A percentile compares a stretch with the other conserved stretches of the same genome.
phyloP scores from a whole-genome alignment of 208 protist genomes.

The Trypanosomatidae sp. region DNA sequence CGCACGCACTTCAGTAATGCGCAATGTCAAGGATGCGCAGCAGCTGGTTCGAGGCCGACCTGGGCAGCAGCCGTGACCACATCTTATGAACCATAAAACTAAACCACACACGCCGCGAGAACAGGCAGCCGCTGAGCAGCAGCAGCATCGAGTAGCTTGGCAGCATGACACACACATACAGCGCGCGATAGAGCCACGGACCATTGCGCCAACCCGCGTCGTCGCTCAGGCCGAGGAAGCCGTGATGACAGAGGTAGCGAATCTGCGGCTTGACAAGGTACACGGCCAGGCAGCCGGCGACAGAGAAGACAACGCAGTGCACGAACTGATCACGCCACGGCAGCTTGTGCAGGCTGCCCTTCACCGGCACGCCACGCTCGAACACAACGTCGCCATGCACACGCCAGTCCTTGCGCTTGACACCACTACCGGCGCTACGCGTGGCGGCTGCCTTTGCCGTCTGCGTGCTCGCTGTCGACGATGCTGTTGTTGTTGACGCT shows the following conservation, averaged over 20 bases:
- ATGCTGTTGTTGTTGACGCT: not conserved
- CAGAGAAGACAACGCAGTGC: conserved; percentile 68
- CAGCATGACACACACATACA: conserved; percentile 76
- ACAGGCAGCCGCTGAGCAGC: conserved; percentile 51
- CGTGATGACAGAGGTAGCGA: conserved; percentile 44
- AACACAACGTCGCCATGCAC: conserved; percentile 68
- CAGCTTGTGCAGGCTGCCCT: conserved; percentile 69
- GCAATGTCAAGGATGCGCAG: conserved; percentile 56
- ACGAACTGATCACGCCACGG: conserved; percentile 60
- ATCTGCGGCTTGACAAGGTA: conserved; percentile 63
- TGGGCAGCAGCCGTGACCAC: conserved; percentile 72
- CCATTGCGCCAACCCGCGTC: conserved; percentile 59
- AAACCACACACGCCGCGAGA: conserved; percentile 77
- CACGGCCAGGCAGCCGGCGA: conserved; percentile 51
- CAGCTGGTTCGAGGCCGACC: conserved; percentile 26
- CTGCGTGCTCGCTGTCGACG: not conserved
- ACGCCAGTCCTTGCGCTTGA: conserved; percentile 66
- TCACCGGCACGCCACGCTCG: conserved; percentile 60
- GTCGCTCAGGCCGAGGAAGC: conserved; percentile 65
- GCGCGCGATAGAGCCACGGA: conserved; percentile 68
- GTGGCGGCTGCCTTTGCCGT: not conserved
- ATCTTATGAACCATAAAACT: conserved; percentile 88
- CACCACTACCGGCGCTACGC: too few species aligned
- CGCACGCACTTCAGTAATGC: conserved; percentile 62
- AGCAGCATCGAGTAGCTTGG: conserved; percentile 69